Base-by-base conservation (phyloP, 2,329 filamentous ascomycete species). In the Xylariaceae sp. region DNA sequence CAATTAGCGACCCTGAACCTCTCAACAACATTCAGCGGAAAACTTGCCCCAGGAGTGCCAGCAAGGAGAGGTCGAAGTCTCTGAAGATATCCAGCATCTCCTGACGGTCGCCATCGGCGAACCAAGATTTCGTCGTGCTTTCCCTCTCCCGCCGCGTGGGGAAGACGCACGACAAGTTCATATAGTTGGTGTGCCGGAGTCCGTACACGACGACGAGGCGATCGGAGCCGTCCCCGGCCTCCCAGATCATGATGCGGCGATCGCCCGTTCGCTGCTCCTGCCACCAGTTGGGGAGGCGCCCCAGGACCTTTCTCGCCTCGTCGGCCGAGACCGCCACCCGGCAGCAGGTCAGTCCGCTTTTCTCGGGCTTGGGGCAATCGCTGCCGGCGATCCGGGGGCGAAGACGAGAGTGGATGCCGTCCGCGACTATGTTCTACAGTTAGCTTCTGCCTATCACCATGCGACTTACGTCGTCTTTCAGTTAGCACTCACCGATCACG, bases 401-500 rank as follows among this genome's bases (percentile, higher is more conserved):
- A 12, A 66, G 32, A n/a, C 54, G 61, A 20, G 64, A 67, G 59
- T 67, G 64, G 16, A 67, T 63, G 20, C 65, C 65, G 42, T 67
- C 65, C 12, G 64, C 61, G 19, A 60, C 64, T 66, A 44, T 9
- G 20, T 3, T 18, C 37, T 44, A 2, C 5, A 21, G 37, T 50
- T 42, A 45, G 43, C 18, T 19, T 20, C 23, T 9, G 9, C 23
- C 23, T 26, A 26, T 9, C 4, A 9, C 9, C 23, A 26, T 26
- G 9, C 4, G 23, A 26, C 9, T 26, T 26, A 9, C 23, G 4
- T 26, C 23, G 23, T 26, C 4, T 26, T 4, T 26, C 9, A 26
- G 4, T 9, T 9, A 20, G 16, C 20, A 29, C 56, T 56, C 51
- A 66, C 65, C 54, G 10, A 66, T 61, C 10, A 66, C 52, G 20